Percentiles rank a stretch among this genome's conserved stretches.
phyloP scores from a whole-genome alignment of 805 yeast species.

The Wickerhamomyces chambardii region DNA sequence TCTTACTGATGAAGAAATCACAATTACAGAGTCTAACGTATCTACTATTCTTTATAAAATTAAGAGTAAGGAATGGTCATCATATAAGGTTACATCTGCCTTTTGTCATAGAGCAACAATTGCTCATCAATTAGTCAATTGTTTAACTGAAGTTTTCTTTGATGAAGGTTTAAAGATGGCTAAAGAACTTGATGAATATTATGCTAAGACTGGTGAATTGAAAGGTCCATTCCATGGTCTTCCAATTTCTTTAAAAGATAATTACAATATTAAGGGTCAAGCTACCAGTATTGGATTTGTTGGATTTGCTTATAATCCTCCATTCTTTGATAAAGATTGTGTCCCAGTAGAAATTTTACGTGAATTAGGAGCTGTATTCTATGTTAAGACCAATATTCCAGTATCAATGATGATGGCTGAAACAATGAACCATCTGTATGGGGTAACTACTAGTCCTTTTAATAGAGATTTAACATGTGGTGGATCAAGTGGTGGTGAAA shows the following conservation, averaged over 20 bases:
- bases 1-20: too few relatives aligned
- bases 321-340: conserved; percentile 20
- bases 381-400: conserved; percentile 42
- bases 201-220: conserved; percentile 30
- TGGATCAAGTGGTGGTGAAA: conserved; percentile 46
- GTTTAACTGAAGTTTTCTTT: conserved; percentile 26
- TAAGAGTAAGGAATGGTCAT: conserved; percentile 18
- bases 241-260: conserved; percentile 50
- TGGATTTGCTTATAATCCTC: conserved; percentile 24
- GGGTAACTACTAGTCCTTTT: conserved; percentile 33
- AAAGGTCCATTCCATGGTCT: conserved; percentile 61
- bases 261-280: conserved; percentile 27
- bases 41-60: too few relatives aligned
- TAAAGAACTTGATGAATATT: conserved; percentile 38
- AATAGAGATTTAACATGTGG: conserved; percentile 31
- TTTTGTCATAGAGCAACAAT: conserved; percentile 45
- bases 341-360: conserved; percentile 28
- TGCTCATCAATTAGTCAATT: conserved; percentile 38
- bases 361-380: conserved; percentile 39
- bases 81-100: conserved; percentile 37
- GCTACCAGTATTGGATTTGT: conserved; percentile 38
- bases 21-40: too few relatives aligned
- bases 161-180: conserved; percentile 49
- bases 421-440: conserved; percentile 31
- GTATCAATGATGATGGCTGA: conserved; percentile 37